Conservation (phyloP, 768 basidiomycete species). For the Lepiota venenata region DNA sequence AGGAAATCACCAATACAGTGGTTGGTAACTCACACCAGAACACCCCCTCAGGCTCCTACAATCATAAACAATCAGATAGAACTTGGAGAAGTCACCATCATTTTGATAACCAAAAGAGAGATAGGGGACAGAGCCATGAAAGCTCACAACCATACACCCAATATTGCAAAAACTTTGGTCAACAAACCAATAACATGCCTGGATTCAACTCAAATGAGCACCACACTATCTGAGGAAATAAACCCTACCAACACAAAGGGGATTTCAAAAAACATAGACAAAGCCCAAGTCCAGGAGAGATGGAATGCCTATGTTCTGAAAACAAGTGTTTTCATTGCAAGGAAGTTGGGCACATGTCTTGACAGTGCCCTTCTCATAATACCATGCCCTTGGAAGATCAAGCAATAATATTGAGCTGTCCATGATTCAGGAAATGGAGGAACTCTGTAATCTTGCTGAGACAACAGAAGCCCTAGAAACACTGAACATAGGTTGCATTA, state of each 20-base stretch:
- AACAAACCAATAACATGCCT: not conserved
- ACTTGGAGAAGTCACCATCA: not conserved
- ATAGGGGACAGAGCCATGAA: too few relatives aligned
- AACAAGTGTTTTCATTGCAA: constrained; percentile 27
- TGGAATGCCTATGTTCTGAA: constrained; percentile 11
- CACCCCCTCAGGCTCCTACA: not conserved
- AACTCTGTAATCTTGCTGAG: too few relatives aligned
- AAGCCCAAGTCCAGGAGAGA: constrained; percentile 11
- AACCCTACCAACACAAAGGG: constrained; percentile 18
- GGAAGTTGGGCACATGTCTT: constrained; percentile 11
- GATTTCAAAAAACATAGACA: not conserved
- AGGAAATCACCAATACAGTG: constrained; percentile 21
- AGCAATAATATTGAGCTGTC: too few relatives aligned
- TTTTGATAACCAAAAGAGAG: too few relatives aligned
- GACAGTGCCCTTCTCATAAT: too few relatives aligned
- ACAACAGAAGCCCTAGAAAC: too few relatives aligned
- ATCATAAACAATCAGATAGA: too few relatives aligned
- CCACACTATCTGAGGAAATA: not conserved
- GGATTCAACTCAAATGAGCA: not conserved
- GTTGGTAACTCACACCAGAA: not conserved
- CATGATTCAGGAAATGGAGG: too few relatives aligned
- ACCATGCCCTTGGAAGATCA: too few relatives aligned
- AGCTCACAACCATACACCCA: not conserved
- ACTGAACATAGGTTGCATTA: too few relatives aligned
- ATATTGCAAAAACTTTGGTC: too few relatives aligned